Conservation (phyloP, 1,139 yeast genomes). For the Lodderomyces orthopsilosis region DNA sequence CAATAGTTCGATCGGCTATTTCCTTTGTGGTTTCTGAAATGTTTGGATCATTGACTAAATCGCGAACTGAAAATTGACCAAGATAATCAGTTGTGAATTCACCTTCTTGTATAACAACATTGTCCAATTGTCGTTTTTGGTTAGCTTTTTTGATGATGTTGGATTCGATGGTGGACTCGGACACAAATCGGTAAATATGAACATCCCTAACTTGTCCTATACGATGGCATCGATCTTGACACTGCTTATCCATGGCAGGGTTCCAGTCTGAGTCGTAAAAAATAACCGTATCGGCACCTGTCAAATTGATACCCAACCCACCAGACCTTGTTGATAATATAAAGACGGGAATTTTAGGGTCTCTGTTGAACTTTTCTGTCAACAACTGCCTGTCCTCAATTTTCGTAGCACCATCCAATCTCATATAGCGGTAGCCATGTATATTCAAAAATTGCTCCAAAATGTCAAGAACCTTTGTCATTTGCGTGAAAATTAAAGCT, state of each 20-base stretch:
- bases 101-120: constrained; percentile 96
- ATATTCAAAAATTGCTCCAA: constrained; percentile 90
- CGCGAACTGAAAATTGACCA: constrained; percentile 85
- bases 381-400: constrained; percentile 93
- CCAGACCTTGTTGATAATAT: constrained; percentile 95
- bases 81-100: constrained; percentile 97
- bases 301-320: constrained; percentile 93
- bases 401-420: constrained; percentile 96
- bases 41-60: constrained; percentile 69
- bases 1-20: constrained; percentile 35
- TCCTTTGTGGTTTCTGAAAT: constrained; percentile 24
- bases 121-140: constrained; percentile 91
- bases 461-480: constrained; percentile 94
- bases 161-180: constrained; percentile 94
- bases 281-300: constrained; percentile 99
- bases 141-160: constrained; percentile 92
- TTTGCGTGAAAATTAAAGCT: constrained; percentile 94
- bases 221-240: constrained; percentile 98
- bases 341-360: constrained; percentile 82
- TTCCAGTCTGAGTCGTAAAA: constrained; percentile 99
- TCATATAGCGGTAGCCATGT: constrained; percentile 91
- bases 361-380: constrained; percentile 90
- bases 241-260: constrained; percentile 99
- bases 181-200: constrained; percentile 92
- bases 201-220: constrained; percentile 98